phyloP scores from a whole-genome alignment of 2,329 filamentous ascomycete species.

The Pestalotiopsis sp. region DNA sequence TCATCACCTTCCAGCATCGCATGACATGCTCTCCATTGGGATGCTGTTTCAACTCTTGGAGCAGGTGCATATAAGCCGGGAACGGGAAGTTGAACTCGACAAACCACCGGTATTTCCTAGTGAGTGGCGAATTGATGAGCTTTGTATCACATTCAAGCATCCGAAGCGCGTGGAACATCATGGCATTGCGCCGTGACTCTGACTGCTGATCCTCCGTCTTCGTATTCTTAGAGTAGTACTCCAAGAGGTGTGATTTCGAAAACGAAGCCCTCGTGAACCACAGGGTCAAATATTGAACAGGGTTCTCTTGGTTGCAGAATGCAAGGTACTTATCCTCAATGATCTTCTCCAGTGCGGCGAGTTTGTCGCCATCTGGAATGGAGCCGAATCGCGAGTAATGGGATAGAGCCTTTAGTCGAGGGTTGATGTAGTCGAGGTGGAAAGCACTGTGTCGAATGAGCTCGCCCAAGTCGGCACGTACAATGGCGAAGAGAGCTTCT shows the following conservation, averaged over 20 bases:
- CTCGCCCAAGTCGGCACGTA: slow-evolving; percentile 43
- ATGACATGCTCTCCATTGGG: slow-evolving; percentile 28
- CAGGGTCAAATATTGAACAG: slow-evolving; percentile 43
- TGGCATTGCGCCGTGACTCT: slow-evolving; percentile 30
- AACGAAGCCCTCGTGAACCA: slow-evolving; percentile 43
- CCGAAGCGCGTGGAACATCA: slow-evolving; percentile 31
- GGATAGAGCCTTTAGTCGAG: slow-evolving; percentile 30
- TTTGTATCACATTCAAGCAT: slow-evolving; percentile 41
- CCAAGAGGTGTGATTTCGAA: slow-evolving; percentile 51
- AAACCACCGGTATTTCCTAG: slow-evolving; percentile 39
- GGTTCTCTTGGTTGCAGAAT: slow-evolving; percentile 38
- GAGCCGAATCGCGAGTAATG: not conserved
- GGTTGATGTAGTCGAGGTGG: slow-evolving; percentile 37
- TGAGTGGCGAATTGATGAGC: slow-evolving; percentile 31
- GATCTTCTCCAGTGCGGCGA: slow-evolving; percentile 38
- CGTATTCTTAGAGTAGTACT: slow-evolving; percentile 41
- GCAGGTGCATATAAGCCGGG: slow-evolving; percentile 41
- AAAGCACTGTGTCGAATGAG: slow-evolving; percentile 35
- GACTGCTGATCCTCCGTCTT: slow-evolving; percentile 23
- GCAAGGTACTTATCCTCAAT: slow-evolving; percentile 51
- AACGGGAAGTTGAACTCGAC: slow-evolving; percentile 40
- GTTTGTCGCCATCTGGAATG: slow-evolving; percentile 15
- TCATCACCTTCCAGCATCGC: slow-evolving; percentile 46
- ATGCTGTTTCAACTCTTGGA: slow-evolving; percentile 32
- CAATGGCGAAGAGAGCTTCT: slow-evolving; percentile 44